Evolutionary conservation across 139 green algal genomes (phyloP).

Genomic region (Auxenochlorella protothecoides): DNA sequence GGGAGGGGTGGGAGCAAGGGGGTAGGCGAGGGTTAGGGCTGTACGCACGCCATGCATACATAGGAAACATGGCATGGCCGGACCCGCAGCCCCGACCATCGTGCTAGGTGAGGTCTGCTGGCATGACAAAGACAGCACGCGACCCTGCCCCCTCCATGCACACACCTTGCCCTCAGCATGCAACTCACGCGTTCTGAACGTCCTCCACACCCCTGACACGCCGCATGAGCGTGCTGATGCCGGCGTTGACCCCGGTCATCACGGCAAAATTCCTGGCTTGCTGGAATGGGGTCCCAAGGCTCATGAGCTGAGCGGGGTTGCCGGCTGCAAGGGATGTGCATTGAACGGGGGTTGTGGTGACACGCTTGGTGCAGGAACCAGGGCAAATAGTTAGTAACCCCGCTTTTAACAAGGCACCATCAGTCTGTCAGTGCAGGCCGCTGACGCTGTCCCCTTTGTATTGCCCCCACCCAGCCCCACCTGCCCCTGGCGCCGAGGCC

Average conservation of each 20-base stretch:
- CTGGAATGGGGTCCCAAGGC: conserved; percentile 51
- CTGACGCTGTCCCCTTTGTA: background rate
- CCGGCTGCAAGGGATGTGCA: background rate
- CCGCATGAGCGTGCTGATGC: conserved; percentile 58
- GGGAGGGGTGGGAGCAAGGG: background rate
- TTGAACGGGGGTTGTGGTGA: background rate
- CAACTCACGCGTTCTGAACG: conserved; percentile 30
- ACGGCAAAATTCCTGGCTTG: conserved; percentile 88
- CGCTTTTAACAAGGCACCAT: background rate
- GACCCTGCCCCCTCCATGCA: background rate
- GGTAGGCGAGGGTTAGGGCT: background rate
- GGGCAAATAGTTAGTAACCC: background rate
- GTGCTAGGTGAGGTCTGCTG: background rate
- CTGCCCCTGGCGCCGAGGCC: conserved; percentile 1
- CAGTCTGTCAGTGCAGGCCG: background rate
- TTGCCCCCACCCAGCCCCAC: background rate
- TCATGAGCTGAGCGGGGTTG: conserved; percentile 30
- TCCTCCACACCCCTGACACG: conserved; percentile 67
- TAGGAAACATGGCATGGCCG: too few relatives aligned
- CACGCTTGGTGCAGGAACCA: background rate
- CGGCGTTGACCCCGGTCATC: conserved; percentile 84
- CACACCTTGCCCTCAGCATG: background rate
- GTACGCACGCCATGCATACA: too few relatives aligned
- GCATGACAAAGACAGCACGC: background rate
- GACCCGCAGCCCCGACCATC: background rate